These are phyloP conservation scores for Chalciporus sphaerocephalus DNA, from an alignment of 768 basidiomycete genomes.

Conservation along the genomic window DNA sequence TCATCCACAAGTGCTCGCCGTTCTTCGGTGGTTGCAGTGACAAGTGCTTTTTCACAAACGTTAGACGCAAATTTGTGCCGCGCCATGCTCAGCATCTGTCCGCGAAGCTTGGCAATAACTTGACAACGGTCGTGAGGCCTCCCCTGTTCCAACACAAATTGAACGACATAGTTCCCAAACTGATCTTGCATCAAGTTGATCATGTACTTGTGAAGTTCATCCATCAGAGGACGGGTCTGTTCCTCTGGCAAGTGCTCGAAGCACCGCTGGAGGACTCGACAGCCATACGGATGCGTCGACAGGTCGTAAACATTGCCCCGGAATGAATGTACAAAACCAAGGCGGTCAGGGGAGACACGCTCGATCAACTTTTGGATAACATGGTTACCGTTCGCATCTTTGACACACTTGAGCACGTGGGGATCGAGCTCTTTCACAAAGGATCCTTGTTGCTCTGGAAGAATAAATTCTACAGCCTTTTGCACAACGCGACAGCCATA, in stretches of 20 bases:
- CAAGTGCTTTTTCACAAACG: slow-evolving; percentile 87
- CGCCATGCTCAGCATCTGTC: slow-evolving; percentile 75
- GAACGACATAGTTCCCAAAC: slow-evolving; percentile 97
- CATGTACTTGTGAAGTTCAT: slow-evolving; percentile 74
- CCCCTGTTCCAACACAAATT: slow-evolving; percentile 86
- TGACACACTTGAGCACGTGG: slow-evolving; percentile 79
- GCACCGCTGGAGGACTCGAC: slow-evolving; percentile 90
- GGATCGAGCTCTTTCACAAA: slow-evolving; percentile 79
- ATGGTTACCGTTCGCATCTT: slow-evolving; percentile 92
- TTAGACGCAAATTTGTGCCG: slow-evolving; percentile 94
- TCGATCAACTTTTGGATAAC: slow-evolving; percentile 91
- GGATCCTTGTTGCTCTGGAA: slow-evolving; percentile 68
- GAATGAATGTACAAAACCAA: slow-evolving; percentile 73
- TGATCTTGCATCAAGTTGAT: slow-evolving; percentile 81
- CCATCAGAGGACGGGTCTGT: slow-evolving; percentile 65
- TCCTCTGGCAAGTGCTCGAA: slow-evolving; percentile 77
- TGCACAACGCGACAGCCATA: slow-evolving; percentile 97
- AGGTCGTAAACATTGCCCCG: slow-evolving; percentile 75
- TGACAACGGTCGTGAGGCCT: slow-evolving; percentile 59
- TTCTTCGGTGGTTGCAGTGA: slow-evolving; percentile 58
- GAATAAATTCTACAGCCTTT: slow-evolving; percentile 83
- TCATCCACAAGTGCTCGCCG: slow-evolving; percentile 75
- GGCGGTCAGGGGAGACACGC: slow-evolving; percentile 68
- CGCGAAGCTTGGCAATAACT: slow-evolving; percentile 66
- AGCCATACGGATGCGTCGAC: slow-evolving; percentile 87